Percentiles rank a stretch among this genome's conserved stretches.
These are phyloP conservation scores for Knufia petricola DNA, from an alignment of 2,329 filamentous ascomycete species.

Conservation along the genomic window DNA sequence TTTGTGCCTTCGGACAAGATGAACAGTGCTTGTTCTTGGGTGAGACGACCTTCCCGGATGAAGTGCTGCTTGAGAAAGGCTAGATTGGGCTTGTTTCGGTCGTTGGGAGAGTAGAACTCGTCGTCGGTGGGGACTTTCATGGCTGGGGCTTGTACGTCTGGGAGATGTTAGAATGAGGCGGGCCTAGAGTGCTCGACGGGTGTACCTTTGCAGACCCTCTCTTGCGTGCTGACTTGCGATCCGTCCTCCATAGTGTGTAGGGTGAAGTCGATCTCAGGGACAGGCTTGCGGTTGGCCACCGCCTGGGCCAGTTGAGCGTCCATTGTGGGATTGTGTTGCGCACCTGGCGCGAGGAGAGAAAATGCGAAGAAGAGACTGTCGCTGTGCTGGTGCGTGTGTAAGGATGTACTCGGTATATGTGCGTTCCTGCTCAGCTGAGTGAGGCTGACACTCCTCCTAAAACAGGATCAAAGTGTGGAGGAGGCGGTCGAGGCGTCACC, in stretches of 20 bases:
- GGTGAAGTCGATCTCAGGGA: constrained; percentile 97
- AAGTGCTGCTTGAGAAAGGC: constrained; percentile 96
- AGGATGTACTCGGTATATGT: background rate
- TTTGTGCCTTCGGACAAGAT: constrained; percentile 85
- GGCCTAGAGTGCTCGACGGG: background rate
- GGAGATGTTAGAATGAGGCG: constrained; percentile 4
- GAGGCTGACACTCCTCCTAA: background rate
- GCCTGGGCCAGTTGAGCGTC: constrained; percentile 61
- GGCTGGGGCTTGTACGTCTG: constrained; percentile 95
- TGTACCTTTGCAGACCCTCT: constrained; percentile 96
- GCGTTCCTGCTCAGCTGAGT: too few relatives aligned
- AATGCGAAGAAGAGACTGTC: background rate
- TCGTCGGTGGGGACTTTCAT: constrained; percentile 87
- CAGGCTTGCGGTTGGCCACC: constrained; percentile 86
- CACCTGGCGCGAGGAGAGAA: constrained; percentile 14
- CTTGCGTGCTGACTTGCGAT: constrained; percentile 84
- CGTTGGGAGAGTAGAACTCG: constrained; percentile 82
- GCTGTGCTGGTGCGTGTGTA: background rate
- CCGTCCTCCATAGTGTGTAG: constrained; percentile 98
- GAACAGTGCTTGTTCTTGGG: constrained; percentile 93
- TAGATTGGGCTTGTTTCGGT: constrained; percentile 81
- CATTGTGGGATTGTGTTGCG: constrained; percentile 27
- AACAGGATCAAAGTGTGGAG: background rate
- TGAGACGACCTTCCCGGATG: constrained; percentile 91
- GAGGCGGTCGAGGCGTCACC: background rate